Evolutionary conservation across 2,329 filamentous ascomycete genomes (phyloP).

Genomic region (Intubia oerlemansii): DNA sequence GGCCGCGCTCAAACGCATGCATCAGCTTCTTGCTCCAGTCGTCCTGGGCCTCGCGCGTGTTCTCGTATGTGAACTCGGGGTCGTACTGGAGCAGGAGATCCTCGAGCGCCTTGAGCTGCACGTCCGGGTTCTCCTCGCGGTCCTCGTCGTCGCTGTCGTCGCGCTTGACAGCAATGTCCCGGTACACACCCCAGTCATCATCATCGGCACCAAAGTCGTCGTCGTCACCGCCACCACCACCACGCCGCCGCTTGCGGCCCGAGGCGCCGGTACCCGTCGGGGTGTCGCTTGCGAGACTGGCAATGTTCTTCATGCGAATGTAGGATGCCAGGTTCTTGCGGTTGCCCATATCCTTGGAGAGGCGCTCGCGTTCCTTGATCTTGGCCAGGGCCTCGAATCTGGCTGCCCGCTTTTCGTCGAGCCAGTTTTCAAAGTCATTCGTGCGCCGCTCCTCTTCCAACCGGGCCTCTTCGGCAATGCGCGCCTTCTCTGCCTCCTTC

Average conservation of each 20-base stretch:
- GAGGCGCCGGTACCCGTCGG: slow-evolving; percentile 22
- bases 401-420: slow-evolving; percentile 58
- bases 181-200: slow-evolving; percentile 94
- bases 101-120: slow-evolving; percentile 56
- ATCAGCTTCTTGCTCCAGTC: slow-evolving; percentile 89
- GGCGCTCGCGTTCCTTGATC: slow-evolving; percentile 81
- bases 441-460: slow-evolving; percentile 67
- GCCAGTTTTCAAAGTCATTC: slow-evolving; percentile 69
- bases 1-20: slow-evolving; percentile 76
- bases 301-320: slow-evolving; percentile 95
- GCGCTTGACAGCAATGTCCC: slow-evolving; percentile 55
- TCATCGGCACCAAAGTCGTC: slow-evolving; percentile 95
- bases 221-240: slow-evolving; percentile 58
- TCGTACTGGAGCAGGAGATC: slow-evolving; percentile 72
- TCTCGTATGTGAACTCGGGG: slow-evolving; percentile 72
- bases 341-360: slow-evolving; percentile 89
- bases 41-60: slow-evolving; percentile 75
- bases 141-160: slow-evolving; percentile 68
- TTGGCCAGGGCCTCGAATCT: slow-evolving; percentile 51
- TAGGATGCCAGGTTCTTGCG: slow-evolving; percentile 91
- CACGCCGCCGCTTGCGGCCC: slow-evolving; percentile 26
- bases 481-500: slow-evolving; percentile 79
- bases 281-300: slow-evolving; percentile 80
- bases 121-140: slow-evolving; percentile 71
- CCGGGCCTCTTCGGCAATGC: slow-evolving; percentile 63